Evolutionary conservation across 2,329 filamentous ascomycete genomes (phyloP).

Genomic region (Neopestalotiopsis sp.): DNA sequence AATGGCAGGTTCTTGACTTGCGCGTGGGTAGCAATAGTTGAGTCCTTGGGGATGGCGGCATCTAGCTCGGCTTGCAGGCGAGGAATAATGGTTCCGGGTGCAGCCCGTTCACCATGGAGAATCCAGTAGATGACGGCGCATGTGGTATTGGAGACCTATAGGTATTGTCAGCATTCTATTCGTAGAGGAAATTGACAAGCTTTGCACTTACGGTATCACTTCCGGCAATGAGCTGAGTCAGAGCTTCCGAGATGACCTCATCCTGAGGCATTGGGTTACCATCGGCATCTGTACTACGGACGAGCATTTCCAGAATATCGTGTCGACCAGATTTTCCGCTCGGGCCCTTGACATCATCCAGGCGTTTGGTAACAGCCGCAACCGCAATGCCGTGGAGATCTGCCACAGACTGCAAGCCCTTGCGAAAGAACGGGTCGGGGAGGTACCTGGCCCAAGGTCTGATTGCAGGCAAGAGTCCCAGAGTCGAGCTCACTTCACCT

Average conservation of each 20-base stretch:
- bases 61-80: conserved; percentile 11
- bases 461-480: conserved; percentile 9
- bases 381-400: conserved; percentile 16
- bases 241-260: conserved; percentile 14
- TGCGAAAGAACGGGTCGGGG: conserved; percentile 14
- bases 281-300: conserved; percentile 6
- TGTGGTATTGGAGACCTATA: conserved; percentile 11
- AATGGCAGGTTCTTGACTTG: conserved; percentile 17
- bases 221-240: conserved; percentile 17
- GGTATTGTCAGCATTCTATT: neutral
- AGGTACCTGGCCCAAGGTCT: conserved; percentile 11
- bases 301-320: conserved; percentile 16
- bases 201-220: conserved; percentile 5
- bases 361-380: conserved; percentile 13
- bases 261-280: conserved; percentile 9
- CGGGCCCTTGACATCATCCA: neutral
- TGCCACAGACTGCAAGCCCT: conserved; percentile 10
- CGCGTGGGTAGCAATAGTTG: conserved; percentile 5
- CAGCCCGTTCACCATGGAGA: conserved; percentile 5
- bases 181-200: neutral
- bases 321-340: neutral
- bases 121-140: conserved; percentile 19
- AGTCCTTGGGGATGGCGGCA: conserved; percentile 9
- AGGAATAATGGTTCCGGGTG: conserved; percentile 9
- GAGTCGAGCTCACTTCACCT: conserved; percentile 16